Evolutionary conservation across 148 eudicot genomes (phyloP), one percentile per base, ranked within the genome.

Genomic region (Fagopyrum homotropicum): DNA sequence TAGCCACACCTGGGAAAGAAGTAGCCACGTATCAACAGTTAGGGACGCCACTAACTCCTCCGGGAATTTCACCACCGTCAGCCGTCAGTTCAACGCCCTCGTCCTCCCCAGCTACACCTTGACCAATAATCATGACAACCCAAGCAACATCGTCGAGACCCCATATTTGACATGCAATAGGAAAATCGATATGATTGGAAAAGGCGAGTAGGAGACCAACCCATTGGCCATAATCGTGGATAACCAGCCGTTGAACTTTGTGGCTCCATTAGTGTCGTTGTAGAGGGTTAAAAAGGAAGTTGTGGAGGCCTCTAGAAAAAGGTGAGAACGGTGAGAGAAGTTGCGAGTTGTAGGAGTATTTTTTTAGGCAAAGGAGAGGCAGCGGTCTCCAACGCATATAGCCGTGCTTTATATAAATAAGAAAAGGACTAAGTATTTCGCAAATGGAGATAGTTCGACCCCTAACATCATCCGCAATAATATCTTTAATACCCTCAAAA

Each of bases 251-350:
- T 9, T 86, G 76, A 76, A 61, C 11, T 63, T 84, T 12, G 79
- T 86, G 12, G 78, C 88, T 30, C 45, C 26, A 0, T 43, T 12
- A 73, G 84, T 77, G 43, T 84, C 85, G 5, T 80, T 89, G 70
- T 87, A 88, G 66, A 82, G 84, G 54, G 98, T 92, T 83, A 95
- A 85, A 86, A 95, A 86, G 75, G 98, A 90, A 76, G 98, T 92
- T 83, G 98, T 88, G 15, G 96, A 90, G 73, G 63, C 96, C 26
- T 22, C 26, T 22, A 22, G 26, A 22, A 22, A 22, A 22, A 22
- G 26, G 26, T 22, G 26, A 22, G 26, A 22, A 22, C 26, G 26
- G 26, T 22, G 26, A 22, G 26, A 22, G 26, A 22, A 22, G 26
- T 0, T 22, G 26, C 26, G 26, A 22, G 26, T 22, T 22, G 26